phyloP scores from a whole-genome alignment of 768 basidiomycete species.

The Lentinula sp. region DNA sequence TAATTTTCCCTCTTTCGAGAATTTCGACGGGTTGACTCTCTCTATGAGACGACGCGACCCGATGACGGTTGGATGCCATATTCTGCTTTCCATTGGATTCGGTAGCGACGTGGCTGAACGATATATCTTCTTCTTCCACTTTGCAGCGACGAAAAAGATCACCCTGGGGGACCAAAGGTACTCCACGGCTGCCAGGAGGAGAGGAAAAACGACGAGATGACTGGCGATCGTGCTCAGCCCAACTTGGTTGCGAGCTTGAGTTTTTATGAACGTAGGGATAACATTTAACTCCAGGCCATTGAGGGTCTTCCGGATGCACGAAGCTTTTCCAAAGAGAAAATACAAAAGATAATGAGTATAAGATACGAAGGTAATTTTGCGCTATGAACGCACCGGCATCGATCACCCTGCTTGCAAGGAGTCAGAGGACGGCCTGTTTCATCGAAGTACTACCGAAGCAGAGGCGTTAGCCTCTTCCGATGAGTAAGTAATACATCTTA shows the following conservation, averaged over 20 bases:
- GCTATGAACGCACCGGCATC: slow-evolving; percentile 37
- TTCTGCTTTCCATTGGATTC: neutral
- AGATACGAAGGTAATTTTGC: neutral
- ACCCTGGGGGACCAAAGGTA: slow-evolving; percentile 36
- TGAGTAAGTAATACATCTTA: slow-evolving; percentile 48
- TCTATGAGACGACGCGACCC: too few relatives aligned
- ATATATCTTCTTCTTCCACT: slow-evolving; percentile 14
- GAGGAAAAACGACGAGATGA: slow-evolving; percentile 2
- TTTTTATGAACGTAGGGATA: slow-evolving; percentile 15
- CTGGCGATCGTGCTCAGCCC: neutral
- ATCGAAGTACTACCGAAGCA: slow-evolving; percentile 39
- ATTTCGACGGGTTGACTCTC: neutral
- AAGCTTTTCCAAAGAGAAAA: slow-evolving; percentile 24
- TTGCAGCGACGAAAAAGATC: slow-evolving; percentile 35
- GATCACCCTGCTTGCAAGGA: slow-evolving; percentile 42
- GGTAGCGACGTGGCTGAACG: neutral
- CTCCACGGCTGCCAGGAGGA: slow-evolving; percentile 19
- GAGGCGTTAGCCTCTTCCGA: slow-evolving; percentile 26
- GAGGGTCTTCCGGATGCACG: slow-evolving; percentile 43
- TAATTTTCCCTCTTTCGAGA: neutral
- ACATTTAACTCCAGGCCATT: slow-evolving; percentile 28
- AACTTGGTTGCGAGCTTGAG: slow-evolving; percentile 8
- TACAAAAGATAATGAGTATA: slow-evolving; percentile 1
- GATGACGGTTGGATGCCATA: neutral
- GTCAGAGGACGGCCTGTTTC: slow-evolving; percentile 31